Conservation (phyloP, 2,329 filamentous ascomycete species). For the Teratosphaeriaceae sp. region DNA sequence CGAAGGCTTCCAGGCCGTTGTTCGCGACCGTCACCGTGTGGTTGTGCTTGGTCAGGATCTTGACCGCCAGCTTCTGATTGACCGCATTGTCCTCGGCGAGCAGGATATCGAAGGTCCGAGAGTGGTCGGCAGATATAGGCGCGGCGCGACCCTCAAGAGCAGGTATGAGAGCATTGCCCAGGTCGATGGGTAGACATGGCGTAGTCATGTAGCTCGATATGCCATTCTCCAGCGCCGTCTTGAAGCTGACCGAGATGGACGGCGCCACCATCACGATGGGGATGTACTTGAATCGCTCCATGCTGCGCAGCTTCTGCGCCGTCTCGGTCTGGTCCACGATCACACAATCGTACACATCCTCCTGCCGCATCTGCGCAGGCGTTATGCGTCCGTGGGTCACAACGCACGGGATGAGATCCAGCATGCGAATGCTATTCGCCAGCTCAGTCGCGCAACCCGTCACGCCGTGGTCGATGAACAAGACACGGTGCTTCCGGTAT, state of each 20-base stretch:
- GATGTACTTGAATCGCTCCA: constrained; percentile 96
- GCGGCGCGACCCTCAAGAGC: constrained; percentile 90
- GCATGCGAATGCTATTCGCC: constrained; percentile 65
- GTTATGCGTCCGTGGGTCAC: constrained; percentile 67
- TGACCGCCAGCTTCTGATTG: constrained; percentile 91
- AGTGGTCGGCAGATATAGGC: constrained; percentile 85
- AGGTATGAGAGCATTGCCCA: constrained; percentile 93
- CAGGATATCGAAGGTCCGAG: constrained; percentile 90
- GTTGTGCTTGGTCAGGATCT: constrained; percentile 96
- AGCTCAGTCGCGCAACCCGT: constrained; percentile 73
- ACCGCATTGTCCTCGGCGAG: constrained; percentile 96
- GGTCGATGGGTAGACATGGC: constrained; percentile 85
- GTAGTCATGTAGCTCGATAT: constrained; percentile 99
- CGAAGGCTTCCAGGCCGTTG: constrained; percentile 88
- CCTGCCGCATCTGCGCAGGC: constrained; percentile 43
- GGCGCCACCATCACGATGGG: constrained; percentile 90
- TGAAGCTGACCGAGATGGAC: constrained; percentile 82
- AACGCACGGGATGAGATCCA: constrained; percentile 76
- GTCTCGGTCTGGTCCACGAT: constrained; percentile 92
- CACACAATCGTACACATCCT: constrained; percentile 84
- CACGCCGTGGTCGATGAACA: constrained; percentile 89
- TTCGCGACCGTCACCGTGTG: constrained; percentile 88
- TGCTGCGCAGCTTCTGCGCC: constrained; percentile 73
- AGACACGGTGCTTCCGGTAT: constrained; percentile 86
- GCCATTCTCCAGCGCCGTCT: constrained; percentile 87